These are phyloP conservation scores for Neurospora sp. DNA, from an alignment of 495 filamentous ascomycete species.

Conservation along the genomic window DNA sequence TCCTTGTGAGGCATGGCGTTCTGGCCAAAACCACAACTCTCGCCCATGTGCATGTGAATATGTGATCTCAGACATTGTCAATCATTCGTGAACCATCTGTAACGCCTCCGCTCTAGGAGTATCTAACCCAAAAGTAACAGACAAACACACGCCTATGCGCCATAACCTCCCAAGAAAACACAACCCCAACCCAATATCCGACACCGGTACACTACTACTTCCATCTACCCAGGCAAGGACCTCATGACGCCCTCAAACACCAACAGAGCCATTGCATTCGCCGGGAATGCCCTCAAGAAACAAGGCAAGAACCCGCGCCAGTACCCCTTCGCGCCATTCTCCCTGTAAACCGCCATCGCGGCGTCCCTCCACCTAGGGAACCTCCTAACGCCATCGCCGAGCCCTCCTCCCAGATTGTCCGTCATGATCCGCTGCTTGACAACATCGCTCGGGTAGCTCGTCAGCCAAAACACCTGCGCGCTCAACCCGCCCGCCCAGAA, in stretches of 20 bases:
- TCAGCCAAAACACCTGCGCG: constrained; percentile 90
- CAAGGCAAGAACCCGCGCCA: constrained; percentile 93
- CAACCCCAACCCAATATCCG: background rate
- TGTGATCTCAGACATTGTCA: background rate
- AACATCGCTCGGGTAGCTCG: constrained; percentile 85
- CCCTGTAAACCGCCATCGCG: constrained; percentile 61
- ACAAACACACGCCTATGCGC: background rate
- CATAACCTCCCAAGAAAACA: background rate
- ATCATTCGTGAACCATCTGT: background rate
- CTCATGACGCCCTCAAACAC: constrained; percentile 93
- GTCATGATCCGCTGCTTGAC: constrained; percentile 99
- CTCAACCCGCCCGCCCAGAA: constrained; percentile 95
- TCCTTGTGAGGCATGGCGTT: constrained; percentile 13
- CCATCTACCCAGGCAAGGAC: constrained; percentile 45
- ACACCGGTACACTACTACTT: background rate
- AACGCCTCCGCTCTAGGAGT: background rate
- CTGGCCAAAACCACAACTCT: constrained; percentile 6
- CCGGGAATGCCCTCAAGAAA: constrained; percentile 88
- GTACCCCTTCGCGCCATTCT: constrained; percentile 68
- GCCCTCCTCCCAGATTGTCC: constrained; percentile 63
- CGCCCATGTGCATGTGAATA: background rate
- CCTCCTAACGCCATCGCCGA: constrained; percentile 56
- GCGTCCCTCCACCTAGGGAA: constrained; percentile 76
- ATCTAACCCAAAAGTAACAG: background rate
- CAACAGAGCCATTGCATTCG: constrained; percentile 87